Percentiles rank a stretch among this genome's conserved stretches.
Evolutionary conservation across 2,329 filamentous ascomycete genomes (phyloP).

Genomic region (Trichoderma hamatum): DNA sequence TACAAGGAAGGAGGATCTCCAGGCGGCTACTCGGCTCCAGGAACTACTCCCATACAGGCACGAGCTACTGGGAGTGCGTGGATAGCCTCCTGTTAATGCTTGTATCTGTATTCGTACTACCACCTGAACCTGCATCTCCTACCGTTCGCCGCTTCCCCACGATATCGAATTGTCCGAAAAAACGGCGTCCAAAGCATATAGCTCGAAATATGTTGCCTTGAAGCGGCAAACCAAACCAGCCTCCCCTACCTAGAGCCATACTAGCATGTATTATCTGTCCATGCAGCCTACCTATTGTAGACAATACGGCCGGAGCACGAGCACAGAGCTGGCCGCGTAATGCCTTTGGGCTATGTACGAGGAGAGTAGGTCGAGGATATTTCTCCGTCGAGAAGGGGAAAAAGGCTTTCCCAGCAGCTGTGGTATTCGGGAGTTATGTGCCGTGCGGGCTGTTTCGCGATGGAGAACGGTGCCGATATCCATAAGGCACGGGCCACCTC

Average conservation of each 20-base stretch:
- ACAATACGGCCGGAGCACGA: neutral
- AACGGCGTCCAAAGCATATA: neutral
- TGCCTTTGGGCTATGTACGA: neutral
- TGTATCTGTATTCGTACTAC: neutral
- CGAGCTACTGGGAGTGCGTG: neutral
- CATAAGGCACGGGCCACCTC: constrained; percentile 21
- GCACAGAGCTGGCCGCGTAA: neutral
- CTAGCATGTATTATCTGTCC: neutral
- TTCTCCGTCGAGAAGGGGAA: neutral
- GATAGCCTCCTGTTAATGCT: neutral
- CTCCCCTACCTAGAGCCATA: constrained; percentile 3
- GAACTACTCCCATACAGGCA: constrained; percentile 5
- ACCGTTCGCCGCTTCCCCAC: neutral
- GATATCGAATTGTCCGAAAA: constrained; percentile 1
- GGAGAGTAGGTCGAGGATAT: neutral
- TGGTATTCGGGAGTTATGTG: constrained; percentile 21
- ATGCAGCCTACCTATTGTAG: constrained; percentile 8
- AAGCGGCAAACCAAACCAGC: constrained; percentile 8
- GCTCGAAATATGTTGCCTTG: constrained; percentile 4
- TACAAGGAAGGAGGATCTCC: constrained; percentile 21
- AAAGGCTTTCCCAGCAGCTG: neutral
- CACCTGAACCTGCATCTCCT: neutral
- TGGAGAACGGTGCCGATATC: constrained; percentile 22
- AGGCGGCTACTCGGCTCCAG: constrained; percentile 17
- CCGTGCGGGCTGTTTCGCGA: constrained; percentile 19